Evolutionary conservation across 768 basidiomycete species (phyloP).

Genomic region (Phanerochaete sordida): DNA sequence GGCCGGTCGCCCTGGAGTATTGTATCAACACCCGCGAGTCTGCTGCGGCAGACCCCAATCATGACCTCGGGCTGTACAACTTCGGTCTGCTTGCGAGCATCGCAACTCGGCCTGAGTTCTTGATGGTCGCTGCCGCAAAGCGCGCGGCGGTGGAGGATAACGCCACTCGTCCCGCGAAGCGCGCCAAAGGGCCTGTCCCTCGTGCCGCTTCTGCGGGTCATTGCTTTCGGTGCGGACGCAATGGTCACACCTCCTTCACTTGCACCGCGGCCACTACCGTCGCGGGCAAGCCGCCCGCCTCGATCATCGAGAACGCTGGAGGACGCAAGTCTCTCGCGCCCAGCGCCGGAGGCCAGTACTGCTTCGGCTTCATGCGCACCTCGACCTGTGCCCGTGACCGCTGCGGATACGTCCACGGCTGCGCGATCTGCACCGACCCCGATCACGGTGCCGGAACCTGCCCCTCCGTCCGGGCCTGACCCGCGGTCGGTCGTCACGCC

Average conservation of each 20-base stretch:
- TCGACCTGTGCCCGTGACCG: background rate
- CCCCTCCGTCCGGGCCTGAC: conserved; percentile 17
- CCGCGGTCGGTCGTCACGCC: conserved; percentile 31
- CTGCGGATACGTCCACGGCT: background rate
- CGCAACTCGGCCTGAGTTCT: background rate
- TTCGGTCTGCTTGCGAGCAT: background rate
- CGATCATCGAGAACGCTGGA: background rate
- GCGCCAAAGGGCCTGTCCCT: no score
- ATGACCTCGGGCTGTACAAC: background rate
- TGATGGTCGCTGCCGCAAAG: no score
- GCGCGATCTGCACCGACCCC: background rate
- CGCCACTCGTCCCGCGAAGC: background rate
- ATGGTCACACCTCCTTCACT: background rate
- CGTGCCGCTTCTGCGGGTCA: background rate
- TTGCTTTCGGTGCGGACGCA: background rate
- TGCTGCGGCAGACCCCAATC: background rate
- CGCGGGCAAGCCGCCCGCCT: background rate
- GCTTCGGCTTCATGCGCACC: background rate
- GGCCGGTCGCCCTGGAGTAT: background rate
- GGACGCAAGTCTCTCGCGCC: background rate
- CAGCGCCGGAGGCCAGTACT: background rate
- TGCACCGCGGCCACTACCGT: background rate
- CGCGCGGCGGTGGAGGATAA: background rate
- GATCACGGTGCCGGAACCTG: background rate
- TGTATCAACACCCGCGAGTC: background rate